Evolutionary conservation across 2,329 filamentous ascomycete species (phyloP), one percentile per base, ranked within the genome.

Genomic region (Penicillium psychrosexuale): DNA sequence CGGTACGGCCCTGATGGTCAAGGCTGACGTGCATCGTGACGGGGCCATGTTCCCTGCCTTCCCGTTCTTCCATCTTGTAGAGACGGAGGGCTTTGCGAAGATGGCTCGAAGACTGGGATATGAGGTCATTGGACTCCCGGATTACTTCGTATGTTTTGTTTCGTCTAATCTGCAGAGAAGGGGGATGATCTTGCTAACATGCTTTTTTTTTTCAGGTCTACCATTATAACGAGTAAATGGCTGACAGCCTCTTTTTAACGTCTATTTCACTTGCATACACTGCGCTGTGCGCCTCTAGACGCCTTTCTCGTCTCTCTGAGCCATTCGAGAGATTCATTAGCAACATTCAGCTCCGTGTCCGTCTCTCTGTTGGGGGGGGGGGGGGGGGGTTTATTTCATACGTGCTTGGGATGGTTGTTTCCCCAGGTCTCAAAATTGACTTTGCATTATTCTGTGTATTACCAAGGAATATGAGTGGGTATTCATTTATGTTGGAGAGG

Each of bases 1-100:
- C 52, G 94, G 94, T 34, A 95, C 93, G 1, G 90, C 92, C 1
- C 78, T 99, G 60, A 78, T 99, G 67, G 94, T 99, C 57, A 97
- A 96, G 78, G 94, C 92, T 1, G 92, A 97, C 56, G 94, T 99
- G 24, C 94, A 99, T 72, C 85, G 94, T 27, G 94, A 99, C 69
- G 94, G 94, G 19, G 93, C 94, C 71, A 99, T 97, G 93, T 99
- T 99, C 77, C 94, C 94, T 17, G 84, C 94, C 0, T 99, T 99
- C 71, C 77, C 93, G 3, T 99, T 99, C 70, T 97, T 97, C 71
- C 89, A 99, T 74, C 80, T 99, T 57, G 95, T 99, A 58, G 94
- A 99, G 79, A 97, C 94, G 0, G 94, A 99, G 70, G 94, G 94
- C 0, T 99, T 99, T 69, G 92, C 94, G 17, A 96, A 93, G 77